These are phyloP conservation scores for Opeltia flavorubescens DNA, from an alignment of 495 filamentous ascomycete genomes.

Conservation along the genomic window DNA sequence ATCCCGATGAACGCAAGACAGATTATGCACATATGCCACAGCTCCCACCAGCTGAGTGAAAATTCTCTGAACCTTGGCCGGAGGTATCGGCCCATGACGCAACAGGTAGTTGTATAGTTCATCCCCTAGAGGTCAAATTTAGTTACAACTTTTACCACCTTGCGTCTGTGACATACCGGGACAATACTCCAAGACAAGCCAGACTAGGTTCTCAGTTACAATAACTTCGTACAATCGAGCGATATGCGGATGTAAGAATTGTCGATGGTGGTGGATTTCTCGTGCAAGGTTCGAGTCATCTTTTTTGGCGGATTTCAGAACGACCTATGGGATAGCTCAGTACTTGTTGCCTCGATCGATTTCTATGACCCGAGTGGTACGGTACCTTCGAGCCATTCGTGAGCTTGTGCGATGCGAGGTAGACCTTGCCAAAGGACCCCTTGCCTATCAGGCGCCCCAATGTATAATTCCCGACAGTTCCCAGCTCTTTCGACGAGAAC, in stretches of 20 bases:
- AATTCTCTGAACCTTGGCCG: slow-evolving; percentile 84
- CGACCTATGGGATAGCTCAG: slow-evolving; percentile 46
- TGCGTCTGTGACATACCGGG: slow-evolving; percentile 46
- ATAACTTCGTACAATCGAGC: slow-evolving; percentile 94
- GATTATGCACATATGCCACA: slow-evolving; percentile 88
- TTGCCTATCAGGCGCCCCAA: slow-evolving; percentile 88
- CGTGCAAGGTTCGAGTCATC: slow-evolving; percentile 89
- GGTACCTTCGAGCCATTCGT: slow-evolving; percentile 94
- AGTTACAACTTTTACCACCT: slow-evolving; percentile 7
- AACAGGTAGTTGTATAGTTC: slow-evolving; percentile 94
- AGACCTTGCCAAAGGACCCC: slow-evolving; percentile 96
- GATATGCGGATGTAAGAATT: slow-evolving; percentile 96
- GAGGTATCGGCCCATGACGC: slow-evolving; percentile 66
- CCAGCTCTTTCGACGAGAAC: slow-evolving; percentile 84
- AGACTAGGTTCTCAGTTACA: slow-evolving; percentile 85
- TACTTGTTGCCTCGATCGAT: slow-evolving; percentile 6
- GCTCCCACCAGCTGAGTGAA: slow-evolving; percentile 94
- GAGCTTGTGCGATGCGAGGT: slow-evolving; percentile 90
- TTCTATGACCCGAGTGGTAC: neutral
- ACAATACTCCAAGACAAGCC: slow-evolving; percentile 95
- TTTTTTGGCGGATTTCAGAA: slow-evolving; percentile 94
- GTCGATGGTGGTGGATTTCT: slow-evolving; percentile 96
- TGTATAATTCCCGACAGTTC: slow-evolving; percentile 86
- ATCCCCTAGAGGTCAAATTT: slow-evolving; percentile 48
- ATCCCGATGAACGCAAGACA: slow-evolving; percentile 92